Conservation (phyloP, 345 rosid genomes). For the Gossypium thurberi region DNA sequence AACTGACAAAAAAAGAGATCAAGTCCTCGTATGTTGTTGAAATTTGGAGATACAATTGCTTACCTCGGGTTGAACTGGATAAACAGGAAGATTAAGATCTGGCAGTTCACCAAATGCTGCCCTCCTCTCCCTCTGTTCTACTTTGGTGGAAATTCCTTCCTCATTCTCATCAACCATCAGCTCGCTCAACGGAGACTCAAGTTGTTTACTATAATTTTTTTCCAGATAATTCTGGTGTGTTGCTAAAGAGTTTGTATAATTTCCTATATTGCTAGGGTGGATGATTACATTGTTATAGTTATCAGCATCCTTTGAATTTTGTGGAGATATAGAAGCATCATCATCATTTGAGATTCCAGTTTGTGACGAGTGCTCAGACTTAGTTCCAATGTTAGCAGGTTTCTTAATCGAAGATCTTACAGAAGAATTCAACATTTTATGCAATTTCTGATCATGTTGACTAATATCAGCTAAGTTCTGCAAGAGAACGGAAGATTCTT, state of each 20-base stretch:
- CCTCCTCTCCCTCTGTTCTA: conserved; percentile 23
- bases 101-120: conserved; percentile 24
- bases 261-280: conserved; percentile 15
- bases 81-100: conserved; percentile 36
- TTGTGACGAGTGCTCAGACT: conserved; percentile 16
- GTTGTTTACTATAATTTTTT: conserved; percentile 13
- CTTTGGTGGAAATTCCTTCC: conserved; percentile 11
- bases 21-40: not conserved
- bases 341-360: conserved; percentile 16
- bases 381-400: conserved; percentile 7
- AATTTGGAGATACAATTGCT: conserved; percentile 10
- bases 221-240: conserved; percentile 14
- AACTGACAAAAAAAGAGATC: not conserved
- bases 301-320: conserved; percentile 14
- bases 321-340: conserved; percentile 15
- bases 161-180: not conserved
- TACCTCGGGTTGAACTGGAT: conserved; percentile 21
- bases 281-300: conserved; percentile 14
- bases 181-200: conserved; percentile 12
- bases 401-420: conserved; percentile 20
- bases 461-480: conserved; percentile 13
- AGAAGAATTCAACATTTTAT: conserved; percentile 17
- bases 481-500: conserved; percentile 16
- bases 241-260: conserved; percentile 12
- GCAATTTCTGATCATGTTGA: conserved; percentile 15